Evolutionary conservation across 2,329 filamentous ascomycete genomes (phyloP), one percentile per base, ranked within the genome.

Genomic region (Fusarium setosum): DNA sequence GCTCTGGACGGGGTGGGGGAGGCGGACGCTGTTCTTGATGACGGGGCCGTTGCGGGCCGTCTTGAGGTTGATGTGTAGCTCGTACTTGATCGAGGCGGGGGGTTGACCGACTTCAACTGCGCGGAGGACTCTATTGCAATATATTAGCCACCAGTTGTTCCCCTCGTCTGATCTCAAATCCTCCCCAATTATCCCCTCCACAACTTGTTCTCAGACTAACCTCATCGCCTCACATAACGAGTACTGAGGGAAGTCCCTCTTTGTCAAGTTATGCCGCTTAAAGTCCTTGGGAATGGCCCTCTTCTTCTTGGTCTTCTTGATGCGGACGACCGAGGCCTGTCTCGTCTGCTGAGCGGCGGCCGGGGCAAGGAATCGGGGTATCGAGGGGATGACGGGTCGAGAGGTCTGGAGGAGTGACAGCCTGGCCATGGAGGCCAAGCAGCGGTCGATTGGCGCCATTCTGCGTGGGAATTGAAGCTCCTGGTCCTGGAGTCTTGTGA

Each of bases 201-300:
- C 31, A 9, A 17, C 23, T 26, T 34, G 24, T 15, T 32, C 12
- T 41, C 11, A 20, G n/a, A 60, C 84, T 58, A 80, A 93, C 93
- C 94, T 88, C 88, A 99, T 96, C 15, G 96, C 96, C 82, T 99
- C 96, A 69, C 93, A 91, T 29, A 99, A 84, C 1, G 93, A 88
- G 74, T 91, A 97, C 73, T 92, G 90, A 1, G 79, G 79, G 35
- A 80, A 81, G 32, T 93, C 84, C 40, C 88, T 86, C 66, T 88
- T 82, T 63, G 86, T 86, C 65, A 95, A 77, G 66, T 88, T 85
- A 75, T 89, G 94, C 29, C 88, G 86, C 65, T 86, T 88, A 63
- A 86, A 88, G 11, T 86, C 83, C 79, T 92, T 93, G 74, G 88
- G 86, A 51, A 84, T 79, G 71, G 84, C 82, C 78, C 85, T 89